Percentiles rank a stretch among this genome's conserved stretches.
Evolutionary conservation across 1,139 yeast genomes (phyloP).

Genomic region (Sugiyamaella paludigena): DNA sequence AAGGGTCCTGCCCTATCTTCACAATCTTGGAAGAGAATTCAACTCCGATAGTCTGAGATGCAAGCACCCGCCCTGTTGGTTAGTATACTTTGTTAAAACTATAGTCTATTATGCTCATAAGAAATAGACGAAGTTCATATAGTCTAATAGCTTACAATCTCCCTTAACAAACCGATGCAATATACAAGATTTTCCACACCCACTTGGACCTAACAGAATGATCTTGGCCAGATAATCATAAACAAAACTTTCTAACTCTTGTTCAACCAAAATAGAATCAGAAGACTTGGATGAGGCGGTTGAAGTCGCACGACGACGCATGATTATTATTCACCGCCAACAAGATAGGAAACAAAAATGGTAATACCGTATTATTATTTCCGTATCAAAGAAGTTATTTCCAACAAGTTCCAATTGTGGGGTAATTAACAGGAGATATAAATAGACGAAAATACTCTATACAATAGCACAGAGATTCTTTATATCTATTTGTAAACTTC

Average conservation of each 20-base stretch:
- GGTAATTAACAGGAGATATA: too few species aligned
- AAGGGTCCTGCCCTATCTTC: slow-evolving; percentile 36
- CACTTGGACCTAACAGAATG: slow-evolving; percentile 47
- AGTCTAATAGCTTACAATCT: slow-evolving; percentile 34
- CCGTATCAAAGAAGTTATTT: too few species aligned
- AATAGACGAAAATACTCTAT: too few species aligned
- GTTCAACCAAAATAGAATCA: slow-evolving; percentile 11
- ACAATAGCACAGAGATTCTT: too few species aligned
- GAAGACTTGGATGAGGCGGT: slow-evolving; percentile 31
- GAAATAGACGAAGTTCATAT: too few species aligned
- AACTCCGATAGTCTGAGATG: slow-evolving; percentile 50
- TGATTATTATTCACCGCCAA: neutral
- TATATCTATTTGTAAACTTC: too few species aligned
- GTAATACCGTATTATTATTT: too few species aligned
- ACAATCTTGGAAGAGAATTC: slow-evolving; percentile 48
- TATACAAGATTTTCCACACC: slow-evolving; percentile 47
- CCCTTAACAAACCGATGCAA: slow-evolving; percentile 44
- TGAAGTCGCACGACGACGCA: slow-evolving; percentile 33
- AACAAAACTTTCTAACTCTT: slow-evolving; percentile 32
- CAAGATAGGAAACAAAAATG: neutral
- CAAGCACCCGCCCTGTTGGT: slow-evolving; percentile 33
- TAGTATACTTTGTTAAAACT: neutral
- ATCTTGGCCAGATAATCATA: slow-evolving; percentile 48
- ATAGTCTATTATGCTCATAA: neutral
- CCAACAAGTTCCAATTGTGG: too few species aligned